Evolutionary conservation across 106 monocot species (phyloP), one percentile per base, ranked within the genome.

Genomic region (Dendrobium catenatum): DNA sequence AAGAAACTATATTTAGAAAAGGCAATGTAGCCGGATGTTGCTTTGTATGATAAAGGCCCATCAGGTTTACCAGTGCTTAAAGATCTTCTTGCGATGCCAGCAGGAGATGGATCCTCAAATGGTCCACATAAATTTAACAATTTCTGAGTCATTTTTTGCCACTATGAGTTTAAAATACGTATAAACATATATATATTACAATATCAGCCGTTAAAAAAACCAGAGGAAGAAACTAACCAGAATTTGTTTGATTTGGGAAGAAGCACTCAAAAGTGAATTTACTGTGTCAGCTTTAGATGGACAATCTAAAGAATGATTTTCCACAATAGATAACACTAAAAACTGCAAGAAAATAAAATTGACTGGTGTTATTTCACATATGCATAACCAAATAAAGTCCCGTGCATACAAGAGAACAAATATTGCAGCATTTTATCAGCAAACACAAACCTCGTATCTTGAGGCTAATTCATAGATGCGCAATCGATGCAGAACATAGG

Each of bases 401-500:
- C 15, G 15, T 33, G 15, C 15, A 74, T 44, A 74, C 44, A 44
- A 42, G 11, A 44, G 13, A 43, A 74, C 26, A 74, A 42, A 61
- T 61, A 61, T n/a, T 4, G 20, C 73, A 27, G 44, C 49, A 79
- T n/a, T 59, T 46, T 37, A 49, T 48, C 42, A 78, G 29, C 49
- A 76, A 51, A 54, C 24, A 68, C 82, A 84, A 42, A 97, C 98
- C 98, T 99, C 98, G 79, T 87, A 99, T 95, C 81, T 91, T 20
- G 83, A 88, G 29, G 86, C 75, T 76, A 90, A 78, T 86, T 99
- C 93, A 87, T 90, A 99, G 40, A 84, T 87, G 54, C 86, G 91
- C 82, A 99, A 83, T 3, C 98, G 92, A 66, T 99, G 93, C 59
- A 99, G 82, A 55, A 95, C 66, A 86, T 91, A 91, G 6, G 93